phyloP scores from a whole-genome alignment of 2,329 filamentous ascomycete genomes.

The Diatrype stigma region DNA sequence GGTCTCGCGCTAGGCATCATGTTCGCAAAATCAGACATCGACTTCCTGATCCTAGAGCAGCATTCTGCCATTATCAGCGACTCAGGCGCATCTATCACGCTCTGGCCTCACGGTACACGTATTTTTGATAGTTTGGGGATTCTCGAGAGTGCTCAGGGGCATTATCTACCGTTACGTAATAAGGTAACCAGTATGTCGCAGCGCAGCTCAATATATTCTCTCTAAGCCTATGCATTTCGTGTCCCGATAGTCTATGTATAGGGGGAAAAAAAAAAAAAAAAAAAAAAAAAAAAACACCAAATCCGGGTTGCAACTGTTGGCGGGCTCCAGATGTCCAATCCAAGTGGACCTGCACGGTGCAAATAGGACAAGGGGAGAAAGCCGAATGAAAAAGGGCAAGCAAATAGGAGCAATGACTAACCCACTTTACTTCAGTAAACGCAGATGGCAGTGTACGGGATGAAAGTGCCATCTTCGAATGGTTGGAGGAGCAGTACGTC shows the following conservation, averaged over 20 bases:
- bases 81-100: slow-evolving; percentile 10
- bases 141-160: slow-evolving; percentile 1
- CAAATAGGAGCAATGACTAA: neutral
- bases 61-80: slow-evolving; percentile 8
- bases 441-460: neutral
- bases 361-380: too few species aligned
- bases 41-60: slow-evolving; percentile 35
- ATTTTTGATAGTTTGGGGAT: slow-evolving; percentile 11
- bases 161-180: neutral
- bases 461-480: neutral
- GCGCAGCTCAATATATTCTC: too few species aligned
- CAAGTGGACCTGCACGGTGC: too few species aligned
- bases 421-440: neutral
- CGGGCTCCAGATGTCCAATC: too few species aligned
- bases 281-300: too few species aligned
- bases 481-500: neutral
- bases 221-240: too few species aligned
- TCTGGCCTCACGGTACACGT: slow-evolving; percentile 8
- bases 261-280: too few species aligned
- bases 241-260: too few species aligned
- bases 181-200: neutral
- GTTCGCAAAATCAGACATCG: slow-evolving; percentile 27
- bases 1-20: slow-evolving; percentile 26
- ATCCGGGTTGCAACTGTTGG: too few species aligned
- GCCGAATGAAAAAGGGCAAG: neutral